Conservation (phyloP, 2,329 filamentous ascomycete species). For the Chaetomiaceae sp. region DNA sequence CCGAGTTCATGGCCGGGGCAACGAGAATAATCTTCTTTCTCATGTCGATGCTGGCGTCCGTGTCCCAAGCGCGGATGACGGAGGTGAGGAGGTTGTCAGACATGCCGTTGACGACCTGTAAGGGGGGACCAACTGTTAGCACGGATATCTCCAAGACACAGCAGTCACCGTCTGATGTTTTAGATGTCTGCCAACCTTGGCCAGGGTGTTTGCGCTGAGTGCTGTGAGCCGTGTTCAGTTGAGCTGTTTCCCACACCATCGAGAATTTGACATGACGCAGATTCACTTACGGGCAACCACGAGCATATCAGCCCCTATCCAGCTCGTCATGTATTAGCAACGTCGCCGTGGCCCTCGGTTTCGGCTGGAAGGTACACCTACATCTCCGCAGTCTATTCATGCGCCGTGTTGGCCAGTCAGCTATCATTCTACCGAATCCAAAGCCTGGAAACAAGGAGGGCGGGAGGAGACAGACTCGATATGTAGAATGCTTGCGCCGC, state of each 20-base stretch:
- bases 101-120: conserved; percentile 63
- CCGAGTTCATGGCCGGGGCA: conserved; percentile 67
- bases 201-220: conserved; percentile 80
- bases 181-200: conserved; percentile 48
- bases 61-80: conserved; percentile 85
- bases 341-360: not conserved
- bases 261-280: no score
- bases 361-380: conserved; percentile 13
- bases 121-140: no score
- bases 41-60: conserved; percentile 31
- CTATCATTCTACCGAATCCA: no score
- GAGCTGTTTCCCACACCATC: no score
- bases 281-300: conserved; percentile 24
- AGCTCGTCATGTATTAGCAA: not conserved
- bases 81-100: conserved; percentile 69
- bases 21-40: conserved; percentile 26
- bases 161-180: no score
- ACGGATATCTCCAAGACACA: not conserved
- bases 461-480: conserved; percentile 70
- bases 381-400: conserved; percentile 17
- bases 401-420: not conserved
- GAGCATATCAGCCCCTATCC: conserved; percentile 27
- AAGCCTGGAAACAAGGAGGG: no score
- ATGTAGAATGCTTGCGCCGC: conserved; percentile 78
- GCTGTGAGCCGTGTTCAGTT: conserved; percentile 11